Percentiles rank a stretch among this genome's conserved stretches.
Conservation (phyloP, 2,329 filamentous ascomycete species). For the Aspergillus intermedius region DNA sequence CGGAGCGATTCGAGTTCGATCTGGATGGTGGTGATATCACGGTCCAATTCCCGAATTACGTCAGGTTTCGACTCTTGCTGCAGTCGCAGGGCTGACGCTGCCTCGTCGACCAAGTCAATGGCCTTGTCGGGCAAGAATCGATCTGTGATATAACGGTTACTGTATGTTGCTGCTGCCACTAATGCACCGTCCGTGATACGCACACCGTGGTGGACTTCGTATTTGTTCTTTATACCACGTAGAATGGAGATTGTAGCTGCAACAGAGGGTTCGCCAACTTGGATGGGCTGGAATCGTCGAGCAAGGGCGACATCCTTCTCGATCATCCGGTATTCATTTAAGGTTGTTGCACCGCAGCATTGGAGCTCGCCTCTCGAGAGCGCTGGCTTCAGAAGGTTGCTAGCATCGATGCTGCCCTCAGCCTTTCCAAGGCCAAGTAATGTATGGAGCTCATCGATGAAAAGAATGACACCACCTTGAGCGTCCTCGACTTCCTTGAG, state of each 20-base stretch:
- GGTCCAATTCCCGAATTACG: conserved; percentile 83
- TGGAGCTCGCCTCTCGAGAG: conserved; percentile 89
- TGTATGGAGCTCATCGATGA: conserved; percentile 91
- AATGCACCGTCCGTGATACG: conserved; percentile 87
- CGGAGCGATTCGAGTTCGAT: conserved; percentile 92
- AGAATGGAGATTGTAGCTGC: conserved; percentile 92
- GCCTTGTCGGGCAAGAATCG: conserved; percentile 95
- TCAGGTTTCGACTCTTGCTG: conserved; percentile 98
- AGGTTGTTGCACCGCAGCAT: conserved; percentile 88
- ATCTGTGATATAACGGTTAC: conserved; percentile 94
- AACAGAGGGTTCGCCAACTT: conserved; percentile 86
- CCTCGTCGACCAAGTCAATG: conserved; percentile 94
- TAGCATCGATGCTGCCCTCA: conserved; percentile 93
- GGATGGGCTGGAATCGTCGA: conserved; percentile 85
- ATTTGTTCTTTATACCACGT: conserved; percentile 93
- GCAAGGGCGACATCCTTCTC: conserved; percentile 95
- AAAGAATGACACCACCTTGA: conserved; percentile 82
- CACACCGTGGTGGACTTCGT: conserved; percentile 95
- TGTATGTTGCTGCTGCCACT: conserved; percentile 85
- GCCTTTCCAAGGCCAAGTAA: conserved; percentile 88
- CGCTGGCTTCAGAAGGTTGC: conserved; percentile 87
- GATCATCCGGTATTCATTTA: conserved; percentile 86
- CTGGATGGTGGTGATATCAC: conserved; percentile 94
- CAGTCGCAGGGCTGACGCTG: conserved; percentile 78
- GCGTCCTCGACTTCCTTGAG: conserved; percentile 86